Conservation (phyloP, 2,329 filamentous ascomycete species). For the Fusarium stilboides region DNA sequence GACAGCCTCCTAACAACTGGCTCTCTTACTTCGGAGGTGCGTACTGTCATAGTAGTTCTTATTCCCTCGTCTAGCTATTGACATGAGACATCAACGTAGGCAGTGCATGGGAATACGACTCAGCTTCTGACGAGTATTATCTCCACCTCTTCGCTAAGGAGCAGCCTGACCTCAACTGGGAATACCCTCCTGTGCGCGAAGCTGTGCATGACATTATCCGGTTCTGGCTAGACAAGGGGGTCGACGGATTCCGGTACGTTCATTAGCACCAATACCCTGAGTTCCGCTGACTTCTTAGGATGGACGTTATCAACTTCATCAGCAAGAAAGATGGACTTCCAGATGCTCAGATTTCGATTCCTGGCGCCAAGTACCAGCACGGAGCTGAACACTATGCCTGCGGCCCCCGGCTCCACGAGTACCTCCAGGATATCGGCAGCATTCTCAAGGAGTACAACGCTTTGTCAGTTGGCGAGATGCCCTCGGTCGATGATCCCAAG, state of each 20-base stretch:
- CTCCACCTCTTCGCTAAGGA: slow-evolving; percentile 78
- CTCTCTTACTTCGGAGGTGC: slow-evolving; percentile 66
- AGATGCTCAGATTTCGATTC: slow-evolving; percentile 63
- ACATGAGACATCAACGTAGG: slow-evolving; percentile 53
- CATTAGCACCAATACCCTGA: fast-evolving
- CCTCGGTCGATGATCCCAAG: slow-evolving; percentile 66
- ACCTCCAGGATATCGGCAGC: slow-evolving; percentile 71
- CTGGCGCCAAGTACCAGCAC: slow-evolving; percentile 61
- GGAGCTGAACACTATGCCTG: slow-evolving; percentile 65
- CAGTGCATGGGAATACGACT: slow-evolving; percentile 42
- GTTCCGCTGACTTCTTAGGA: slow-evolving; percentile 40
- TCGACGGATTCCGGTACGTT: slow-evolving; percentile 71
- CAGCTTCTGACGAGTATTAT: slow-evolving; percentile 76
- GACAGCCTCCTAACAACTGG: slow-evolving; percentile 80
- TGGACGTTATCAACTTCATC: slow-evolving; percentile 78
- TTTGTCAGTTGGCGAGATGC: slow-evolving; percentile 77
- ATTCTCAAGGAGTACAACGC: slow-evolving; percentile 68
- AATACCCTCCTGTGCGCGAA: slow-evolving; percentile 73
- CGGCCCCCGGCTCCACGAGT: slow-evolving; percentile 75
- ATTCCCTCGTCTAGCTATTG: slow-evolving; percentile 62
- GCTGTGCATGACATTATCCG: slow-evolving; percentile 74
- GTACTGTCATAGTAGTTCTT: slow-evolving; percentile 30
- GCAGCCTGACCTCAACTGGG: slow-evolving; percentile 86
- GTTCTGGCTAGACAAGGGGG: slow-evolving; percentile 81
- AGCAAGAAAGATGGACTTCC: slow-evolving; percentile 70